These are phyloP conservation scores for Penicillium sp. DNA, from an alignment of 2,329 filamentous ascomycete species.

Conservation along the genomic window DNA sequence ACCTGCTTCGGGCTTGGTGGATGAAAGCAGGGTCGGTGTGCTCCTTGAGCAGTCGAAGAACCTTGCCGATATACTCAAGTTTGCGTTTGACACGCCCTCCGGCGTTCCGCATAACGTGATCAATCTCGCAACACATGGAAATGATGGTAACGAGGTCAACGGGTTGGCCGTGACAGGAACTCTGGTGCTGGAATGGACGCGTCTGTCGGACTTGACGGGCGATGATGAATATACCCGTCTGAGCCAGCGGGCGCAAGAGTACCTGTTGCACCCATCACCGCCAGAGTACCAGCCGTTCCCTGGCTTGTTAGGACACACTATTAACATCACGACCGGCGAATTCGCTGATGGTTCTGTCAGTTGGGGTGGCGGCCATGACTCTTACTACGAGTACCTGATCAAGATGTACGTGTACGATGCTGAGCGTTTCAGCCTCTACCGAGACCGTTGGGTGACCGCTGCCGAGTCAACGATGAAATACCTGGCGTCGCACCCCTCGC, in stretches of 20 bases:
- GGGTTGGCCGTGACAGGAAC: conserved; percentile 78
- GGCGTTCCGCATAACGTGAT: conserved; percentile 76
- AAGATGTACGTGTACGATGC: conserved; percentile 88
- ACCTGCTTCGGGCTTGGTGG: conserved; percentile 60
- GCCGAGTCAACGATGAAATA: conserved; percentile 76
- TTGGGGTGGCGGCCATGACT: conserved; percentile 79
- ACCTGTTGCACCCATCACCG: conserved; percentile 71
- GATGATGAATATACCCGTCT: conserved; percentile 69
- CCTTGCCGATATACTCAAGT: conserved; percentile 74
- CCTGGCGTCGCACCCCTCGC: conserved; percentile 70
- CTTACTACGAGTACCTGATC: conserved; percentile 87
- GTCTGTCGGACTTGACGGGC: conserved; percentile 74
- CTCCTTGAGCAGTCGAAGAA: conserved; percentile 70
- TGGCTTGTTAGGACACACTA: conserved; percentile 71
- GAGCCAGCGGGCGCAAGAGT: conserved; percentile 69
- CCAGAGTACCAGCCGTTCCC: conserved; percentile 72
- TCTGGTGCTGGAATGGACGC: conserved; percentile 83
- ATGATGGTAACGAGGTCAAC: conserved; percentile 62
- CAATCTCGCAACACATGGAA: conserved; percentile 59
- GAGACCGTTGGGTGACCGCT: conserved; percentile 75
- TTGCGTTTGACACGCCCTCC: conserved; percentile 76
- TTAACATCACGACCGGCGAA: conserved; percentile 67
- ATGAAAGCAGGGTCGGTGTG: conserved; percentile 57
- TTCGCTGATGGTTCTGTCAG: conserved; percentile 72
- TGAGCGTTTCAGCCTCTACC: conserved; percentile 65